Evolutionary conservation across 2,329 filamentous ascomycete genomes (phyloP), one percentile per base, ranked within the genome.

Genomic region (Colletotrichum spinosum): DNA sequence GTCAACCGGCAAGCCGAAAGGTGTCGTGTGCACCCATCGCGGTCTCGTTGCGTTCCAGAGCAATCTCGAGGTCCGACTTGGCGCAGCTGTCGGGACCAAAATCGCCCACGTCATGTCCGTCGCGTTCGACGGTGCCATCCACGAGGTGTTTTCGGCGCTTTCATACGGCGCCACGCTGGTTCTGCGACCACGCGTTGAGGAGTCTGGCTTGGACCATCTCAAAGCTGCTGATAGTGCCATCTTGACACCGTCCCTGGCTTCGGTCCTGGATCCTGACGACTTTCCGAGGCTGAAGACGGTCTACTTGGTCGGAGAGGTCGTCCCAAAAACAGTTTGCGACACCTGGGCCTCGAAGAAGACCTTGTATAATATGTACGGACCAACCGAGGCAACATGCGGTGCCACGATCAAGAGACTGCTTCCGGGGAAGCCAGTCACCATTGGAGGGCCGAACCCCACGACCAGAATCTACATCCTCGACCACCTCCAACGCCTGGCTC

Each of bases 291-390:
- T 81, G 2, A 72, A 72, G 11, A 67, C 59, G 51, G 62, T 81
- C 7, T 78, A 78, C 60, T 68, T 81, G 4, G 78, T 75, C 1
- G 78, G 79, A 0, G 79, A 81, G 66, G 59, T 72, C 0, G 74
- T 81, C 4, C 70, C 76, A 1, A 76, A 79, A 66, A 44, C 50
- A 5, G 65, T 77, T 2, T 69, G 58, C 37, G 75, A 80, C 52
- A 54, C 7, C 1, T 81, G 80, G 80, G 65, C 73, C 2, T 17
- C 44, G 6, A 51, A 50, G n/a, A 72, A 65, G 34, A 42, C 34
- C 2, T 33, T 80, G 1, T 81, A 75, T 69, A 83, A 83, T 65
- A 76, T 77, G 73, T 83, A 82, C 57, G 80, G 80, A 0, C 81
- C 81, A 6, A 80, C 78, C 0, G 80, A 82, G 67, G 74, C 67